Base-by-base conservation (phyloP, 495 filamentous ascomycete genomes). In the Chaetomium cochliodes region DNA sequence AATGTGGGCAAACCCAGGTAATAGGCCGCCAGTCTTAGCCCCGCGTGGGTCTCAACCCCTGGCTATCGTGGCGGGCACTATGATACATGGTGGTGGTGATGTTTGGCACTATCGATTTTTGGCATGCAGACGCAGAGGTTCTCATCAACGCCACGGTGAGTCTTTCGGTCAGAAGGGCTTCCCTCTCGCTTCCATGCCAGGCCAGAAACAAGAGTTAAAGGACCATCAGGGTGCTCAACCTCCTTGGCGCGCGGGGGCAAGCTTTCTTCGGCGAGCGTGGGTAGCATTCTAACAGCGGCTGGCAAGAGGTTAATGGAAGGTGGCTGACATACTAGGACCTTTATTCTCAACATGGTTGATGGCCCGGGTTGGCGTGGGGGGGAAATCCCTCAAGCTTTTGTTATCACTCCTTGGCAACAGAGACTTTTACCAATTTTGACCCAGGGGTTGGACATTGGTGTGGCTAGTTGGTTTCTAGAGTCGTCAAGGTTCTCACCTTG, bases 401-500 rank as follows among this genome's bases (percentile, higher is more conserved):
- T 9, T 51, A 13, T 51, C 49, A 26, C 23, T 18, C 23, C 49
- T 51, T 51, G 49, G 49, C 49, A 13, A 20, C 3, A 51, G 22
- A 51, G 15, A 8, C 49, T 26, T 26, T 26, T 15, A 8, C 51
- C 18, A n/a, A 1, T 33, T 33, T 54, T 1, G 0, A 33, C 18
- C 16, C 22, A 11, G 23, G 22, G 22, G 49, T 51, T 25, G 49
- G 15, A 51, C 9, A 26, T 11, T 26, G 9, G 22, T 15, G 49
- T 51, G 22, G 11, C 22, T 23, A 26, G 22, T 33, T n/a, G 15
- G 26, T 54, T 23, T 13, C 26, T 33, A 8, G 6, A 33, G 51
- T 33, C 51, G 20, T 30, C 51, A 54, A 54, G 51, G 51, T 54
- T 54, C 51, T 30, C 26, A n/a, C 23, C 51, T 54, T 54, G 51